A percentile compares a stretch with the other conserved stretches of the same genome.
phyloP scores from a whole-genome alignment of 2,329 filamentous ascomycete species.

The Penicillium occitanis region DNA sequence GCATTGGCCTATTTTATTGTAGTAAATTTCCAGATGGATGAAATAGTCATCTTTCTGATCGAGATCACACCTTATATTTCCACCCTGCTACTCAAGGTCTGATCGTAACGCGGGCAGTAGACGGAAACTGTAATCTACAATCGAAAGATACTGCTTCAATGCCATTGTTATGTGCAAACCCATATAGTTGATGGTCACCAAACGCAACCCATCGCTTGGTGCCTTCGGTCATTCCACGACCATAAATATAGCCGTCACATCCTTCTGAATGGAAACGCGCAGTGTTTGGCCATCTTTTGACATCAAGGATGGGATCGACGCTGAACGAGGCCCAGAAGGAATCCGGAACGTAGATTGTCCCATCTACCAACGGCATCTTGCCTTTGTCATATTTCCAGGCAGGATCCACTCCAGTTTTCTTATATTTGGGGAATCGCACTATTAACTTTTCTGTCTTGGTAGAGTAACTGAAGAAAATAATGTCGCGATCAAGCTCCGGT shows the following conservation, averaged over 20 bases:
- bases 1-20: neutral
- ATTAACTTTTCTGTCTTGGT: neutral
- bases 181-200: constrained; percentile 7
- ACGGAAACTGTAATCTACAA: neutral
- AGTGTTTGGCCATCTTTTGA: too few relatives aligned
- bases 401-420: neutral
- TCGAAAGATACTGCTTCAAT: constrained; percentile 11
- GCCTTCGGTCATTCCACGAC: too few relatives aligned
- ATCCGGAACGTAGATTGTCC: neutral
- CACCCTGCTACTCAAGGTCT: too few relatives aligned
- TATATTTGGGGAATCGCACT: neutral
- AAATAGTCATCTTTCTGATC: too few relatives aligned
- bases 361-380: neutral
- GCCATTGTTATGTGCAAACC: neutral
- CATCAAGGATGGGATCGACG: neutral
- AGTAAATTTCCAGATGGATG: too few relatives aligned
- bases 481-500: neutral
- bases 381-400: neutral
- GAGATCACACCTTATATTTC: too few relatives aligned
- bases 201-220: neutral
- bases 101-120: neutral
- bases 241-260: too few relatives aligned
- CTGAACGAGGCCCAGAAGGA: neutral
- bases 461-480: constrained; percentile 2
- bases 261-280: too few relatives aligned